A percentile compares a stretch with the other conserved stretches of the same genome.
Conservation (phyloP, 192 early-diverging fungal genomes). For the Diversispora epigaea region DNA sequence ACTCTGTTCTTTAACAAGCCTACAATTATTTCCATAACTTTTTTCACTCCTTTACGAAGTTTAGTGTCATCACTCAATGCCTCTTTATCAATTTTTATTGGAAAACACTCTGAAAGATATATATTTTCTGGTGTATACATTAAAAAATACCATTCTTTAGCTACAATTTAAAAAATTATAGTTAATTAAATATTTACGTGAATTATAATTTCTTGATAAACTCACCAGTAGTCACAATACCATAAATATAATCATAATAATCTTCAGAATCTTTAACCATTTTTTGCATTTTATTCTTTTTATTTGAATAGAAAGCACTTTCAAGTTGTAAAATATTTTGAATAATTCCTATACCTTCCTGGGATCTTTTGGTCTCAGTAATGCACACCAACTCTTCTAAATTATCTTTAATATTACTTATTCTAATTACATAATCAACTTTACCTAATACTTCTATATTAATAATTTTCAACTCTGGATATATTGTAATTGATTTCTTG, state of each 20-base stretch:
- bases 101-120: too few species aligned
- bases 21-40: conserved; percentile 3
- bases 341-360: background rate
- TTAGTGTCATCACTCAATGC: background rate
- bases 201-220: background rate
- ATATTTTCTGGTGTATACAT: too few species aligned
- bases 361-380: background rate
- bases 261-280: background rate
- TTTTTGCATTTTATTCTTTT: background rate
- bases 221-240: background rate
- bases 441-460: too few species aligned
- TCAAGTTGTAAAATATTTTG: background rate
- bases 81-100: too few species aligned
- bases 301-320: background rate
- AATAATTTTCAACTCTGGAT: too few species aligned
- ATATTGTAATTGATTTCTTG: too few species aligned
- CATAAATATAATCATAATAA: conserved; percentile 1
- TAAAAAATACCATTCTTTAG: too few species aligned
- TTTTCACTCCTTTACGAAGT: background rate
- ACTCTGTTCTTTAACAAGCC: conserved; percentile 22
- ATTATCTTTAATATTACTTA: too few species aligned
- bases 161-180: too few species aligned
- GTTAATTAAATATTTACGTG: background rate
- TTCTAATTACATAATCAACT: too few species aligned
- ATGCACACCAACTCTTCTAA: background rate